Conservation (phyloP, 2,329 filamentous ascomycete genomes). For the Cladosporium oxysporum region DNA sequence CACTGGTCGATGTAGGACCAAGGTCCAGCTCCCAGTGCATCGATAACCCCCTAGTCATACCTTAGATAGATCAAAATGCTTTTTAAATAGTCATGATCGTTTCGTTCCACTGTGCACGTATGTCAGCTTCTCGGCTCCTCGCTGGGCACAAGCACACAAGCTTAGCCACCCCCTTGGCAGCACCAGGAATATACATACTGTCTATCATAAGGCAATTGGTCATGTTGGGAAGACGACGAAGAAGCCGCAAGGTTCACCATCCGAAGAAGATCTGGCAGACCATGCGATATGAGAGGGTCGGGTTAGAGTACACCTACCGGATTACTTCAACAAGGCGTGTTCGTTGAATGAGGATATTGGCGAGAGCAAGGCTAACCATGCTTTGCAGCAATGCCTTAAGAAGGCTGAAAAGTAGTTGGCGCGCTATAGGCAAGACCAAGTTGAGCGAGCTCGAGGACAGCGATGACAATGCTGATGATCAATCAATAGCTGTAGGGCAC, state of each 20-base stretch:
- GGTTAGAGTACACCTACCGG: too few relatives aligned
- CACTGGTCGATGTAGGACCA: not conserved
- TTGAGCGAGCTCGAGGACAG: not conserved
- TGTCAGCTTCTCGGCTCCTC: not conserved
- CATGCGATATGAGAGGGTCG: too few relatives aligned
- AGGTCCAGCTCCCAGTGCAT: not conserved
- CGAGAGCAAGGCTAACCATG: not conserved
- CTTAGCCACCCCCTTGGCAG: not conserved
- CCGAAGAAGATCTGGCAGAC: too few relatives aligned
- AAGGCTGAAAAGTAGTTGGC: not conserved
- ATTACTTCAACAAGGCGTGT: too few relatives aligned
- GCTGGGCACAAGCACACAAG: not conserved
- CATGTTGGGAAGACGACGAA: not conserved
- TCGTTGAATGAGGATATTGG: too few relatives aligned
- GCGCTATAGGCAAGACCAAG: not conserved
- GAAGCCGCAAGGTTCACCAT: too few relatives aligned
- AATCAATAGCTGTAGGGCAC: not conserved
- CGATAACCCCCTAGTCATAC: not conserved
- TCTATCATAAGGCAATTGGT: too few relatives aligned
- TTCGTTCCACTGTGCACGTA: not conserved
- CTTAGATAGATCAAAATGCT: not conserved
- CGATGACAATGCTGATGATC: not conserved
- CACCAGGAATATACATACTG: too few relatives aligned
- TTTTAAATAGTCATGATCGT: not conserved
- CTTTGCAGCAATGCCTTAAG: not conserved